A percentile compares a stretch with the other conserved stretches of the same genome.
Conservation (phyloP, 495 filamentous ascomycete species). For the Hypoxylon trugodes region DNA sequence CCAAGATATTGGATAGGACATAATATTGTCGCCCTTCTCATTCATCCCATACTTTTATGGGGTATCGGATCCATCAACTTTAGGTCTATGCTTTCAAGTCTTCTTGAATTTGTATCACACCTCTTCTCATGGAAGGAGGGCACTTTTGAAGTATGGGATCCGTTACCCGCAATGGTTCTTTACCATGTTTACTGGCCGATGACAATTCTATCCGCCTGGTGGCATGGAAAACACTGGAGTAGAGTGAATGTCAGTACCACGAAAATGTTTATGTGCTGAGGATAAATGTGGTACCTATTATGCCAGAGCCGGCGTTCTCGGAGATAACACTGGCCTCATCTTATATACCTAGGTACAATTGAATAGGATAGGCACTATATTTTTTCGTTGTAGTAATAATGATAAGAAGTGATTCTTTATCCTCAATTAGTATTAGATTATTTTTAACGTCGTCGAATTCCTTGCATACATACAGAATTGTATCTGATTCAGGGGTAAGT, state of each 20-base stretch:
- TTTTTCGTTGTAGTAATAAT: too few relatives aligned
- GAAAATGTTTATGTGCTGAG: conserved; percentile 60
- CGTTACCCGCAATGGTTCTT: conserved; percentile 63
- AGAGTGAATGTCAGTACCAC: conserved; percentile 67
- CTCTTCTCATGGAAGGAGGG: conserved; percentile 67
- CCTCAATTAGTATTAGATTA: too few relatives aligned
- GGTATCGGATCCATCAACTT: conserved; percentile 13
- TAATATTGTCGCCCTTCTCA: conserved; percentile 61
- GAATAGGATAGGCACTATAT: too few relatives aligned
- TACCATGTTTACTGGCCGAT: conserved; percentile 71
- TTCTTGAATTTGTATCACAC: conserved; percentile 50
- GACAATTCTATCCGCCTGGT: conserved; percentile 50
- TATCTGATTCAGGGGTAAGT: too few relatives aligned
- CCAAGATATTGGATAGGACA: conserved; percentile 67
- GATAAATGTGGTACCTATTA: too few relatives aligned
- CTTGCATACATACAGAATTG: too few relatives aligned
- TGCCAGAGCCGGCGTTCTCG: too few relatives aligned
- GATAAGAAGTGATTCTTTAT: too few relatives aligned
- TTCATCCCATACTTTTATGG: conserved; percentile 32
- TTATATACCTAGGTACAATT: too few relatives aligned
- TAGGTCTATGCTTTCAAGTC: conserved; percentile 21
- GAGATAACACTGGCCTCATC: too few relatives aligned
- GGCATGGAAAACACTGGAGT: conserved; percentile 60
- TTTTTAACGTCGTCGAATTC: too few relatives aligned
- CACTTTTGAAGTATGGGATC: conserved; percentile 67